Conservation (phyloP, 2,329 filamentous ascomycete genomes). For the Diplocarpon mali region DNA sequence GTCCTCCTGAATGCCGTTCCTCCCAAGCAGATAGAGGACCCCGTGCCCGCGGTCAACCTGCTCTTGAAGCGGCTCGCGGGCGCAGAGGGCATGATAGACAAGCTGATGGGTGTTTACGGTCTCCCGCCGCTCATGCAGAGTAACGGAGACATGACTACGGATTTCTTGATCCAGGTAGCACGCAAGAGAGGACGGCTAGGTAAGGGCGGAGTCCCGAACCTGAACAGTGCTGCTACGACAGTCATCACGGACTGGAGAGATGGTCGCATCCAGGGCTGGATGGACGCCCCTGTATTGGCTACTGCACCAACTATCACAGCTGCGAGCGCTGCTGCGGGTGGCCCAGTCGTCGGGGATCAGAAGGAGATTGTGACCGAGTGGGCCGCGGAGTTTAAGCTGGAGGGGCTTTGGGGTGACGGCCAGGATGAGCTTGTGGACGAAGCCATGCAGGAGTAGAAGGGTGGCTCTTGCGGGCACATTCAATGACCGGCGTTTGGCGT, state of each 20-base stretch:
- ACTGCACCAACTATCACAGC: conserved; percentile 33
- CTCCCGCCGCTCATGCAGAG: conserved; percentile 65
- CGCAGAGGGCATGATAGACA: conserved; percentile 62
- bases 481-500: too few relatives aligned
- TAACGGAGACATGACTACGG: conserved; percentile 68
- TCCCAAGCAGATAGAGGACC: conserved; percentile 88
- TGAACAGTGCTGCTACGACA: conserved; percentile 77
- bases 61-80: conserved; percentile 71
- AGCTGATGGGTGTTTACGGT: conserved; percentile 74
- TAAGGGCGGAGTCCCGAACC: conserved; percentile 80
- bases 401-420: conserved; percentile 79
- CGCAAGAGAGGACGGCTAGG: conserved; percentile 84
- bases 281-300: conserved; percentile 59
- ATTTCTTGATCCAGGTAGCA: conserved; percentile 91
- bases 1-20: conserved; percentile 86
- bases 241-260: conserved; percentile 97
- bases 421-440: conserved; percentile 20
- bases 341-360: conserved; percentile 46
- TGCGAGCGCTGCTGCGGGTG: conserved; percentile 32
- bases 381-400: conserved; percentile 91
- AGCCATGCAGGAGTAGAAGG: conserved; percentile 23
- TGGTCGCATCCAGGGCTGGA: conserved; percentile 88
- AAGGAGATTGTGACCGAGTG: conserved; percentile 86
- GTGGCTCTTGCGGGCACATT: neutral
- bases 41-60: conserved; percentile 73